Evolutionary conservation across 2,329 filamentous ascomycete genomes (phyloP).

Genomic region (Penicillium vulpinum): DNA sequence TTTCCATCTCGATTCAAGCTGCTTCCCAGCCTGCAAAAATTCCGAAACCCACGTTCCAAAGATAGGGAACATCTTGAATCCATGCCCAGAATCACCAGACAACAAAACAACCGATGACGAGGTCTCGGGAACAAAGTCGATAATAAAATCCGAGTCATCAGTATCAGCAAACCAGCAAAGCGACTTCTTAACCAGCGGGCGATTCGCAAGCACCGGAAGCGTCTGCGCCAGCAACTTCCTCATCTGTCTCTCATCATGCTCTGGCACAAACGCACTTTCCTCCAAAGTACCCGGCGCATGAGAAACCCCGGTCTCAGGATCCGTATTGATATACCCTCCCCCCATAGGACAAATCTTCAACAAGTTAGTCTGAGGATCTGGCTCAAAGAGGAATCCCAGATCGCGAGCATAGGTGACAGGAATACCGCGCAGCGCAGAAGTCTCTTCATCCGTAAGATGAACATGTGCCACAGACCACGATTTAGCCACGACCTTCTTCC

Average conservation of each 20-base stretch:
- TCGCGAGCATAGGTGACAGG: constrained; percentile 63
- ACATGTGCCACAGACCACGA: constrained; percentile 63
- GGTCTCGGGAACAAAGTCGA: constrained; percentile 59
- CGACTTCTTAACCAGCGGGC: constrained; percentile 57
- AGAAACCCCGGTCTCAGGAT: constrained; percentile 43
- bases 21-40: constrained; percentile 45
- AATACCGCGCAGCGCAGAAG: constrained; percentile 55
- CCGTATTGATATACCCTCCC: constrained; percentile 57
- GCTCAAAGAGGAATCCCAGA: constrained; percentile 66
- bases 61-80: constrained; percentile 63
- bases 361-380: constrained; percentile 58
- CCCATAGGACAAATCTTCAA: constrained; percentile 63
- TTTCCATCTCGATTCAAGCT: constrained; percentile 51
- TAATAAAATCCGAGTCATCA: constrained; percentile 59
- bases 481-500: constrained; percentile 55
- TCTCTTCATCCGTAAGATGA: constrained; percentile 57
- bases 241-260: constrained; percentile 54
- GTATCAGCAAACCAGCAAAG: constrained; percentile 68
- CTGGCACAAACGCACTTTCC: constrained; percentile 52
- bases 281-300: constrained; percentile 42
- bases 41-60: constrained; percentile 57
- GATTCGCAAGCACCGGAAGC: constrained; percentile 54
- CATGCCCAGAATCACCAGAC: constrained; percentile 62
- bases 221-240: constrained; percentile 54
- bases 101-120: constrained; percentile 51